Evolutionary conservation across 108 stramenopile species (phyloP).

Genomic region (Aurantiochytrium sp.): DNA sequence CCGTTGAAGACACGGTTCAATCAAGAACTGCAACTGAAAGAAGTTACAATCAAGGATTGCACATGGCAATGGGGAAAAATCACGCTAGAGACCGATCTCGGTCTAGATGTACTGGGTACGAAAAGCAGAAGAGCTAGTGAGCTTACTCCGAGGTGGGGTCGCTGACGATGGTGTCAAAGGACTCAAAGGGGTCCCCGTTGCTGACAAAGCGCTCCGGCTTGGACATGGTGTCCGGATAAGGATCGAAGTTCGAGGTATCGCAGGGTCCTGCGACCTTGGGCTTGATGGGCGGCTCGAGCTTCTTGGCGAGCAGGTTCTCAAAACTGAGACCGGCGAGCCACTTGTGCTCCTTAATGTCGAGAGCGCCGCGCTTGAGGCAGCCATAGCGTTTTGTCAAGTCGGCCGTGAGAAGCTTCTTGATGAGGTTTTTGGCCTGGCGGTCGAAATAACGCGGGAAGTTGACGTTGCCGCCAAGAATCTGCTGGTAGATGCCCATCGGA

Average conservation of each 20-base stretch:
- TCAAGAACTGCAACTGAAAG: too few relatives aligned
- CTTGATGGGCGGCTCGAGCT: conserved; percentile 66
- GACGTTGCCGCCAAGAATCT: conserved; percentile 68
- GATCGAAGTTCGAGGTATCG: conserved; percentile 76
- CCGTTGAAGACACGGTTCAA: too few relatives aligned
- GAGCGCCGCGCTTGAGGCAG: conserved; percentile 70
- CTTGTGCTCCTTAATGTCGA: conserved; percentile 69
- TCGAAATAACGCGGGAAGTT: conserved; percentile 69
- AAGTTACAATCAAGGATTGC: too few relatives aligned
- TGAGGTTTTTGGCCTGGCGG: conserved; percentile 65
- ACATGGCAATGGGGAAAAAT: too few relatives aligned
- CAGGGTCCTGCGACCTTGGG: conserved; percentile 53
- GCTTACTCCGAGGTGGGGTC: not conserved
- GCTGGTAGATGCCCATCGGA: conserved; percentile 71
- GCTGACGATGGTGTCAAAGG: conserved; percentile 34
- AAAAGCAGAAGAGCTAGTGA: too few relatives aligned
- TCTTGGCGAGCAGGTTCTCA: conserved; percentile 51
- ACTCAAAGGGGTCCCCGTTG: conserved; percentile 42
- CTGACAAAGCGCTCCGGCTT: conserved; percentile 39
- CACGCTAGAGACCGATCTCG: too few relatives aligned
- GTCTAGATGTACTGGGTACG: too few relatives aligned
- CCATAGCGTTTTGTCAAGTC: conserved; percentile 74
- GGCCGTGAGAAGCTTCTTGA: conserved; percentile 69
- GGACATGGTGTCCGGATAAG: conserved; percentile 65
- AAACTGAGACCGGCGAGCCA: conserved; percentile 67